A percentile compares a stretch with the other conserved stretches of the same genome.
Evolutionary conservation across 1,284 basidiomycete species (phyloP).

Genomic region (Sporisorium reilianum): DNA sequence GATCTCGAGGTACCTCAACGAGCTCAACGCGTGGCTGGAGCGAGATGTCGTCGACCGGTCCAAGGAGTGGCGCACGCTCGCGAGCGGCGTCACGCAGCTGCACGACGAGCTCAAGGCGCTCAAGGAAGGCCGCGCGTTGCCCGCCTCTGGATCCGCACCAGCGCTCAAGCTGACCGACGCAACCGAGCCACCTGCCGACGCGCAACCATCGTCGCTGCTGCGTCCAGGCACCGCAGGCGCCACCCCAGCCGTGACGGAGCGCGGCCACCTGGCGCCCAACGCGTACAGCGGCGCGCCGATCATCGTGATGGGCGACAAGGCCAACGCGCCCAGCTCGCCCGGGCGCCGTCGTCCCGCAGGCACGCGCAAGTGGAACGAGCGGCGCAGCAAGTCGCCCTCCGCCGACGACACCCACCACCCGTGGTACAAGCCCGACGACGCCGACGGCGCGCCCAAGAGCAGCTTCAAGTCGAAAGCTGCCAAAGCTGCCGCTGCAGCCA

Average conservation of each 20-base stretch:
- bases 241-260: slow-evolving; percentile 23
- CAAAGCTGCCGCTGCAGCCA: slow-evolving; percentile 34
- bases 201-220: slow-evolving; percentile 21
- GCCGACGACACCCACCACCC: slow-evolving; percentile 17
- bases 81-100: slow-evolving; percentile 56
- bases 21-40: slow-evolving; percentile 64
- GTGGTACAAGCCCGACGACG: slow-evolving; percentile 43
- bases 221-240: slow-evolving; percentile 25
- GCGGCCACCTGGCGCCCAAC: slow-evolving; percentile 11
- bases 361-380: slow-evolving; percentile 37
- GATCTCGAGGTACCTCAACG: slow-evolving; percentile 63
- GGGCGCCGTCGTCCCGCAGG: slow-evolving; percentile 22
- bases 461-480: slow-evolving; percentile 30
- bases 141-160: slow-evolving; percentile 2
- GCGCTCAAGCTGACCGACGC: slow-evolving; percentile 4
- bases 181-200: not conserved
- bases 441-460: slow-evolving; percentile 7
- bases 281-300: slow-evolving; percentile 9
- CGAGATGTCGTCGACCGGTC: slow-evolving; percentile 57
- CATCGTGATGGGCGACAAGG: slow-evolving; percentile 24
- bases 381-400: slow-evolving; percentile 24
- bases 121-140: slow-evolving; percentile 33
- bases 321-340: slow-evolving; percentile 18
- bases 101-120: slow-evolving; percentile 55
- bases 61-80: slow-evolving; percentile 59